Evolutionary conservation across 768 basidiomycete species (phyloP), one percentile per base, ranked within the genome.

Genomic region (Boletus reticuloceps): DNA sequence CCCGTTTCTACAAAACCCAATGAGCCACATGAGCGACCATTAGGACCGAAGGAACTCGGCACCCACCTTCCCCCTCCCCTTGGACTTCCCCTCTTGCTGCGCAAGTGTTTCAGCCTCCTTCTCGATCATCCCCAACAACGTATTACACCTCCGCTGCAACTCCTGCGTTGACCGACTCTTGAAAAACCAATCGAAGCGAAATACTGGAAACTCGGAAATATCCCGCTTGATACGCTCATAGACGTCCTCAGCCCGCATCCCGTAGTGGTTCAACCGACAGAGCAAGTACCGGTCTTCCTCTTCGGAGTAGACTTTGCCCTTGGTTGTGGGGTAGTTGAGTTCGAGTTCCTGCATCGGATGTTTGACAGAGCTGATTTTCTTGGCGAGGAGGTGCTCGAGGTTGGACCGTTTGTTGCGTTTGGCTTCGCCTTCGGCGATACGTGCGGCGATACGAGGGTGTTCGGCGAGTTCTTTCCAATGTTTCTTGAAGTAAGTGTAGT

Each of bases 101-200:
- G 82, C 79, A 47, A 82, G 80, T 44, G 76, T 74, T 67, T 81
- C 81, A 0, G 86, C 88, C 71, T 98, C 96, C 76, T 95, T 96
- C 75, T 92, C 88, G 58, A 99, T 91, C 84, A 97, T 91, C 11
- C 85, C 79, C 27, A 97, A 65, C 37, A 98, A 68, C 3, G 96
- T 97, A 62, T 88, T 88, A 64, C 94, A 97, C 51, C 96, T 76
- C 59, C 96, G 77, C 65, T 88, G 85, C 53, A 98, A 74, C 73
- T 98, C 96, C 64, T 91, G 86, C 4, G 92, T 86, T 12, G 89
- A 91, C 51, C 96, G 77, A 60, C 91, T 93, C 78, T 96, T 95
- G 80, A 94, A 89, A 77, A 97, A 98, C 96, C 94, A 98, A 66
- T 98, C 94, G 64, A 98, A 98, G 20, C 95, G 79, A 76, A 98